Conservation (phyloP, 106 monocot species). For the Agapanthus africanus region DNA sequence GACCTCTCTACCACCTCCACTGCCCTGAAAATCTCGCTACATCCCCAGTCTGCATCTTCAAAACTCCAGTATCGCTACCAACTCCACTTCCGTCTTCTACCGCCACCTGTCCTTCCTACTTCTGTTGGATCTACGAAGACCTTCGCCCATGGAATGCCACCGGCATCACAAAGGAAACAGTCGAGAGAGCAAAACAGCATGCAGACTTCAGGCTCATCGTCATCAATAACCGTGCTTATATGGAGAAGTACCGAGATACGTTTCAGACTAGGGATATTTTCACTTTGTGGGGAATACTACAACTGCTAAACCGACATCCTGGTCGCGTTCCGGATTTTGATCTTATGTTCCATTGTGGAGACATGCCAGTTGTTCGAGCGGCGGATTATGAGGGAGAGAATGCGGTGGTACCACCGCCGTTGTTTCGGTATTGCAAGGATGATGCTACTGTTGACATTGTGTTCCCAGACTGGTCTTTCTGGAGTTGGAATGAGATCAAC, state of each 20-base stretch:
- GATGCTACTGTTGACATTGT: constrained; percentile 43
- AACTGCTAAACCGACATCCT: constrained; percentile 38
- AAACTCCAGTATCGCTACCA: too few relatives aligned
- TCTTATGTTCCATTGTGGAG: constrained; percentile 50
- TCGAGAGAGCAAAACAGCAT: constrained; percentile 8
- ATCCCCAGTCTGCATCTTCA: background rate
- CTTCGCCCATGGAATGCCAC: constrained; percentile 38
- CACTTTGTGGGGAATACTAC: constrained; percentile 63
- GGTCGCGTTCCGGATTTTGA: constrained; percentile 54
- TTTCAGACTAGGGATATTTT: constrained; percentile 44
- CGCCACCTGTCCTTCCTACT: constrained; percentile 37
- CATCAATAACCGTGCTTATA: constrained; percentile 27
- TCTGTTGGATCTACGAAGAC: constrained; percentile 61
- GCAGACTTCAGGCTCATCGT: constrained; percentile 33
- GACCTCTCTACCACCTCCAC: background rate
- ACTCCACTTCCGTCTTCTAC: background rate
- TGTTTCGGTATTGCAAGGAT: constrained; percentile 61
- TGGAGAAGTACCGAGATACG: constrained; percentile 23
- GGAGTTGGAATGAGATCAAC: constrained; percentile 73
- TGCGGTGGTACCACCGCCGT: constrained; percentile 12
- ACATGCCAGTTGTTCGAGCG: constrained; percentile 26
- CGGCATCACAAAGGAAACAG: constrained; percentile 33
- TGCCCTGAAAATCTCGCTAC: background rate
- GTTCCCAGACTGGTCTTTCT: constrained; percentile 78
- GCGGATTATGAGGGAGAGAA: constrained; percentile 3